These are phyloP conservation scores for Aspergillus egyptiacus DNA, from an alignment of 495 filamentous ascomycete genomes.

Conservation along the genomic window DNA sequence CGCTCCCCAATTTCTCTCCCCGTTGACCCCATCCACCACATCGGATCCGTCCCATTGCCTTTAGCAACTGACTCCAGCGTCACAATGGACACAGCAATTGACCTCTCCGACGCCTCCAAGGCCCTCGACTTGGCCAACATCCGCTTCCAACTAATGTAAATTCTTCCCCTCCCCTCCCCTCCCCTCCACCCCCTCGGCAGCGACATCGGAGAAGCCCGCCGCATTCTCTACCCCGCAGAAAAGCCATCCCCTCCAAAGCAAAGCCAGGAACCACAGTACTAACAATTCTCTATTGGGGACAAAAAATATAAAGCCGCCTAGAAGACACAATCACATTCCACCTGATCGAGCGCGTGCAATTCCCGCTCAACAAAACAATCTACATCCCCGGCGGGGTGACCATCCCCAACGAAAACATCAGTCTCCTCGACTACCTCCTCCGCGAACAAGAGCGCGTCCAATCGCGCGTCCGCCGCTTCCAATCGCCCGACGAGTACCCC, in stretches of 20 bases:
- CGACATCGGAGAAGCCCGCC: slow-evolving; percentile 7
- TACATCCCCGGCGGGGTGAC: slow-evolving; percentile 74
- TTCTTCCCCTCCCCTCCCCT: no score
- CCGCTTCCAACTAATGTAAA: slow-evolving; percentile 91
- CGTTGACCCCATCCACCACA: not conserved
- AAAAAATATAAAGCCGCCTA: slow-evolving; percentile 58
- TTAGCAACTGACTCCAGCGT: not conserved
- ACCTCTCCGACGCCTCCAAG: slow-evolving; percentile 74
- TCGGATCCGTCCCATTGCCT: not conserved
- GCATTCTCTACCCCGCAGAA: slow-evolving; percentile 13
- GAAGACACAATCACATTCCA: slow-evolving; percentile 99
- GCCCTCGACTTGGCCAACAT: slow-evolving; percentile 89
- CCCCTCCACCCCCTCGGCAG: no score
- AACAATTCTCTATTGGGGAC: not conserved
- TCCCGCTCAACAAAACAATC: slow-evolving; percentile 85
- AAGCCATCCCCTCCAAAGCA: not conserved
- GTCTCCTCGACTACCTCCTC: slow-evolving; percentile 92
- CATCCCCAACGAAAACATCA: slow-evolving; percentile 65
- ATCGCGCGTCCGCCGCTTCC: slow-evolving; percentile 90
- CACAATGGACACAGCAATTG: slow-evolving; percentile 82
- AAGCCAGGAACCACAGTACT: not conserved
- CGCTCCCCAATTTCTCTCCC: slow-evolving; percentile 1
- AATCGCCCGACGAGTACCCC: slow-evolving; percentile 94
- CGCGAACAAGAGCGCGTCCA: slow-evolving; percentile 83
- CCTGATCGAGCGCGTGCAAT: slow-evolving; percentile 96